Percentiles rank a stretch among this genome's conserved stretches.
Conservation (phyloP, 352 stramenopile genomes). For the Pythium sp. region DNA sequence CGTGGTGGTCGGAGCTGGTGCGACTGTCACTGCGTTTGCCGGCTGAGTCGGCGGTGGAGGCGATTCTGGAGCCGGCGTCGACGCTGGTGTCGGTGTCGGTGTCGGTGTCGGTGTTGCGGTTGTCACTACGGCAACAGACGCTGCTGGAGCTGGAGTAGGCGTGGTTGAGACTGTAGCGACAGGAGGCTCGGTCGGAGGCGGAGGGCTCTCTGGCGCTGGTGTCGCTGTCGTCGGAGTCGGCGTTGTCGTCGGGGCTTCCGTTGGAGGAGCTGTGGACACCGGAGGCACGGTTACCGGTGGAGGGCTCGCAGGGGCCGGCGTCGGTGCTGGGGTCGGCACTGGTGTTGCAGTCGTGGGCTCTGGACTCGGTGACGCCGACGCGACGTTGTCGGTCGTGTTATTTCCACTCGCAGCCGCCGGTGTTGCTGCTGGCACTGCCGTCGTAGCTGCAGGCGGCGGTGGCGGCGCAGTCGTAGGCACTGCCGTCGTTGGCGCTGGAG, state of each 20-base stretch:
- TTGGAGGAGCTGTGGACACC: neutral
- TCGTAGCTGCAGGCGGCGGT: neutral
- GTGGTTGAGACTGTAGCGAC: constrained; percentile 8
- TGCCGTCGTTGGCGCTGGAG: constrained; percentile 1
- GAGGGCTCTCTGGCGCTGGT: constrained; percentile 6
- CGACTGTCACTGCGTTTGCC: neutral
- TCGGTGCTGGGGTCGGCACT: constrained; percentile 1
- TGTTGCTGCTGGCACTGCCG: neutral
- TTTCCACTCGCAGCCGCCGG: neutral
- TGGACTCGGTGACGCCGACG: constrained; percentile 1
- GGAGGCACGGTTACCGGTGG: neutral
- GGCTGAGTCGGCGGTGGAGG: constrained; percentile 11
- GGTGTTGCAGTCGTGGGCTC: constrained; percentile 1
- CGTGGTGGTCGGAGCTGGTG: constrained; percentile 7
- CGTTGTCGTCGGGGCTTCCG: constrained; percentile 2
- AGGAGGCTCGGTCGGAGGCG: constrained; percentile 13
- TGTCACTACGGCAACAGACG: neutral
- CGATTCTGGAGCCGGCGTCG: constrained; percentile 7
- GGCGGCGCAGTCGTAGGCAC: constrained; percentile 5
- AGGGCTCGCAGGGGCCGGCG: neutral
- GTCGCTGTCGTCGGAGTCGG: constrained; percentile 4
- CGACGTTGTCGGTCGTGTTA: neutral
- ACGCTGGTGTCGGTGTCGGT: constrained; percentile 1
- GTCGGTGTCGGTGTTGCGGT: too few relatives aligned
- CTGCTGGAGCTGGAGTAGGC: constrained; percentile 10